A percentile compares a stretch with the other conserved stretches of the same genome.
Evolutionary conservation across 1,139 yeast species (phyloP).

Genomic region (Arxiozyma bovina): DNA sequence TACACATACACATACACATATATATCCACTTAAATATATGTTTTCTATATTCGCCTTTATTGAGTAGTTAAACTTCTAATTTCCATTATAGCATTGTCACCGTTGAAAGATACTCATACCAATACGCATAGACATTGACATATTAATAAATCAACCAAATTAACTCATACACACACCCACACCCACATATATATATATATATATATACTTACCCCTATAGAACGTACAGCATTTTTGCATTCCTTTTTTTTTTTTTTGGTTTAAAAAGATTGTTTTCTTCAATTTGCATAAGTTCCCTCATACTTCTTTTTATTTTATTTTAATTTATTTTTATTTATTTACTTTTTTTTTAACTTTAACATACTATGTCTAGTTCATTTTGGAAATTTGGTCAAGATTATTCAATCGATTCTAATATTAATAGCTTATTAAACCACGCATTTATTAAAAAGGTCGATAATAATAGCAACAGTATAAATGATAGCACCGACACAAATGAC

Average conservation of each 20-base stretch:
- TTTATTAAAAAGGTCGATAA: conserved; percentile 25
- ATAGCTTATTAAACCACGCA: conserved; percentile 46
- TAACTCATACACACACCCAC: background rate
- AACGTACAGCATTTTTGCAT: too few relatives aligned
- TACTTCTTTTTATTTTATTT: background rate
- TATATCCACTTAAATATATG: background rate
- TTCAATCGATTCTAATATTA: conserved; percentile 62
- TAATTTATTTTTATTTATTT: background rate
- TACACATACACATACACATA: too few relatives aligned
- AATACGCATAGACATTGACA: background rate
- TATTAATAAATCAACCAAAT: too few relatives aligned
- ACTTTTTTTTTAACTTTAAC: too few relatives aligned
- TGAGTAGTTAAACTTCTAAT: too few relatives aligned
- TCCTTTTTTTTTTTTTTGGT: too few relatives aligned
- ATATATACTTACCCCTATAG: too few relatives aligned
- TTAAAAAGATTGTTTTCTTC: background rate
- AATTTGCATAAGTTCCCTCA: background rate
- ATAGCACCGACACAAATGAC: background rate
- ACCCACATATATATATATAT: too few relatives aligned
- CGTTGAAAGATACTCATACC: background rate
- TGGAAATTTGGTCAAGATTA: conserved; percentile 86
- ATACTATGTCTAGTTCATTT: conserved; percentile 47
- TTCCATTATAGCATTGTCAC: background rate
- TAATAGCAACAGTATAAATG: background rate
- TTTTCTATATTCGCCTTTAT: too few relatives aligned